Evolutionary conservation across 2,329 filamentous ascomycete genomes (phyloP), one percentile per base, ranked within the genome.

Genomic region (Coniella vitis): DNA sequence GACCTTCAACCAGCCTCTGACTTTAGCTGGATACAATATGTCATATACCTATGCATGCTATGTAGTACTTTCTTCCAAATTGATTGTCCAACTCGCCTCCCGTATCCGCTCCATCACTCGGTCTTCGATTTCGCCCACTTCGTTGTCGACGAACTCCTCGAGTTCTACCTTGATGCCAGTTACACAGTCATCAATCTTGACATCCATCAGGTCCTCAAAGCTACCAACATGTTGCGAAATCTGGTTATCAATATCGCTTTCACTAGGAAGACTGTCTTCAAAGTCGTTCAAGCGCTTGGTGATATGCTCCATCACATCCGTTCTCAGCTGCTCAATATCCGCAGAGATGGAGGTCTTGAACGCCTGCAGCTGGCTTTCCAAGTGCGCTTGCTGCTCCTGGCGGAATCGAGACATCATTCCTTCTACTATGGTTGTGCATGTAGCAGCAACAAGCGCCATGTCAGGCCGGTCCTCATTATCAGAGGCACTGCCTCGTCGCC

Each of bases 111-210:
- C 17, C 31, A 41, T 7, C 13, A 47, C 45, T 21, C 37, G 40
- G 16, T 47, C 38, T 8, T 47, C 37, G 12, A 29, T 38, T 9
- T 20, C 19, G 8, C 25, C 45, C 22, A 47, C 19, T 20, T 47
- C 22, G 4, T 34, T 29, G 0, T 48, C 47, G 16, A 45, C 45
- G 10, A 45, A 47, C 3, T 45, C 44, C 13, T 50, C 48, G 3
- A 40, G n/a, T 32, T 53, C 48, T 31, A 50, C 38, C 51, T 51
- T 51, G 4, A 47, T 34, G 13, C 38, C 19, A 16, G 29, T 39
- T 14, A 47, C 38, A 12, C 37, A 38, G 14, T 40, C 45, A n/a
- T 47, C 38, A 22, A 47, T 39, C 45, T 41, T 47, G 31, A 47
- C 31, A 14, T 40, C 45, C 7, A 47, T 35, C 37, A 34, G 16